These are phyloP conservation scores for Botrytis tulipae DNA, from an alignment of 2,329 filamentous ascomycete species.

Conservation along the genomic window DNA sequence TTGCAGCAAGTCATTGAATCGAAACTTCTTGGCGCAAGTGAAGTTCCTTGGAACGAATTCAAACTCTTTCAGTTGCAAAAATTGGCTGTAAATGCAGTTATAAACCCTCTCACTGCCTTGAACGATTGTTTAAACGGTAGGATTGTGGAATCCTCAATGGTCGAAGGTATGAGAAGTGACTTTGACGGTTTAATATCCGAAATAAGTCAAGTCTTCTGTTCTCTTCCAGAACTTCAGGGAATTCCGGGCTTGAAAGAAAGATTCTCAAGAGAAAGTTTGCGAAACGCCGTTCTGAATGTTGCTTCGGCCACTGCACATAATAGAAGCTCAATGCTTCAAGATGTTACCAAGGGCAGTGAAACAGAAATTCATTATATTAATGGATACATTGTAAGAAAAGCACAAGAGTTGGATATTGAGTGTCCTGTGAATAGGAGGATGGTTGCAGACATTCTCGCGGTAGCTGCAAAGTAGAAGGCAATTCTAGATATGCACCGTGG, in stretches of 20 bases:
- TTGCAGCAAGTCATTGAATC: conserved; percentile 44
- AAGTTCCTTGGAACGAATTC: conserved; percentile 46
- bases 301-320: conserved; percentile 52
- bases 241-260: background rate
- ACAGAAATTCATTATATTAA: conserved; percentile 61
- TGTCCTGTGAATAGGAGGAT: conserved; percentile 44
- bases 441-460: conserved; percentile 30
- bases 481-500: background rate
- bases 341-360: conserved; percentile 43
- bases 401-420: conserved; percentile 34
- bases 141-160: conserved; percentile 48
- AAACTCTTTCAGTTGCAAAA: conserved; percentile 77
- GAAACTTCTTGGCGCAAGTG: conserved; percentile 44
- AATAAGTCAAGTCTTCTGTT: conserved; percentile 67
- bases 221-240: conserved; percentile 30
- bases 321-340: conserved; percentile 62
- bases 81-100: conserved; percentile 72
- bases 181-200: conserved; percentile 54
- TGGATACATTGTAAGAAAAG: conserved; percentile 48
- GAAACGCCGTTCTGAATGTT: conserved; percentile 47
- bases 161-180: conserved; percentile 43
- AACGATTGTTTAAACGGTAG: conserved; percentile 76
- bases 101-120: conserved; percentile 83
- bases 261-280: conserved; percentile 4
- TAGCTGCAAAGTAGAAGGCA: background rate